Percentiles rank a stretch among this genome's conserved stretches.
phyloP scores from a whole-genome alignment of 2,329 filamentous ascomycete genomes.

The Alternaria panax region DNA sequence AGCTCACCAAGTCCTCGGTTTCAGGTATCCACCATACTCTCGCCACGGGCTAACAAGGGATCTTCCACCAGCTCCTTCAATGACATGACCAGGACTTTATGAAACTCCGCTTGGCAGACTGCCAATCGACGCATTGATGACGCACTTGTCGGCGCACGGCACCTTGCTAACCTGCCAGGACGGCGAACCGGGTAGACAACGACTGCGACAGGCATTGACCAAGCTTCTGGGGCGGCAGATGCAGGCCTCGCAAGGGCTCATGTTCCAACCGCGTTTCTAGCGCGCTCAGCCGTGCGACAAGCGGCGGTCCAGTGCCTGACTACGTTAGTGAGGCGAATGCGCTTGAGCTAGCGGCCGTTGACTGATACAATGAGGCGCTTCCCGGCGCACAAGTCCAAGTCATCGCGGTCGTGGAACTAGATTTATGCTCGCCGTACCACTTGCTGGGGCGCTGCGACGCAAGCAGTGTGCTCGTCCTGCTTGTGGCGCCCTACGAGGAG shows the following conservation, averaged over 20 bases:
- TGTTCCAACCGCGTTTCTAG: no score
- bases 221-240: background rate
- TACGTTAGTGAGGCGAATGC: background rate
- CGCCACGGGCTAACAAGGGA: background rate
- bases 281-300: no score
- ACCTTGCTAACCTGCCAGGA: background rate
- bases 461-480: background rate
- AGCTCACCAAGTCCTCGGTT: background rate
- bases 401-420: background rate
- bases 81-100: background rate
- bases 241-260: no score
- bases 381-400: background rate
- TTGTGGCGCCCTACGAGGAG: background rate
- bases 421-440: background rate
- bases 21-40: background rate
- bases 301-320: no score
- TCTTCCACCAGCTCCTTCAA: background rate
- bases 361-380: background rate
- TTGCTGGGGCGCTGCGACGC: background rate
- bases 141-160: background rate
- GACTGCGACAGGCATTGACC: background rate
- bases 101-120: background rate
- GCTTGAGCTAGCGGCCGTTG: background rate
- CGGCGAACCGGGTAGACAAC: background rate
- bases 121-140: background rate